Evolutionary conservation across 176 grass and related monocot species (phyloP), one percentile per base, ranked within the genome.

Genomic region (Eragrostis nindensis): DNA sequence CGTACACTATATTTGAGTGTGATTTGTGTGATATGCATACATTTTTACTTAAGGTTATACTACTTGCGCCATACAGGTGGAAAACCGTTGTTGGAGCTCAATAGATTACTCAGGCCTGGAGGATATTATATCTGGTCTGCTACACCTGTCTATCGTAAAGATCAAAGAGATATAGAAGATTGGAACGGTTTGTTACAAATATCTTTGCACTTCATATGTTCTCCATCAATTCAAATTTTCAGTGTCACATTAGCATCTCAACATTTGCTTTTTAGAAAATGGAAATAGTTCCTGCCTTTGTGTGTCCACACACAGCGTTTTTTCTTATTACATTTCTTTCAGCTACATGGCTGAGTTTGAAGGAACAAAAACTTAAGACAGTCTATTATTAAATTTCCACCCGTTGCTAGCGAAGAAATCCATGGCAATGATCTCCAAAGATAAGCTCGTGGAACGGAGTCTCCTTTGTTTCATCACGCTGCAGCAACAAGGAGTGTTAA

Each of bases 41-140:
- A 63, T 80, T 68, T 53, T 64, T 8, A 39, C 9, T 75, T 62
- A 64, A 56, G 2, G 0, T 39, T 80, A 64, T 57, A 46, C 36
- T 76, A 48, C 17, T 70, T 81, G 26, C 39, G 32, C 0, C 11
- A 30, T 82, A 68, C 75, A 98, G 95, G 95, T 89, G 95, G 95
- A 77, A 80, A 83, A 69, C 95, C 90, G 79, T 77, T 95, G 54
- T 84, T 98, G 86, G 95, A 98, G 62, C 90, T 98, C 25, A 93
- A 98, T 71, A 93, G 92, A 79, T 79, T 98, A 79, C 88, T 98
- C 19, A 93, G 95, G 63, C 95, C 95, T 91, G 95, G 92, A 85
- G 95, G 92, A 61, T 90, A 91, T 70, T 95, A 89, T 72, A 87
- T 95, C 25, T 98, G 95, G 95, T 98, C 95, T 83, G 92, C 92